Base-by-base conservation (phyloP, 805 yeast genomes). In the Cyberlindnera euphorbiae region DNA sequence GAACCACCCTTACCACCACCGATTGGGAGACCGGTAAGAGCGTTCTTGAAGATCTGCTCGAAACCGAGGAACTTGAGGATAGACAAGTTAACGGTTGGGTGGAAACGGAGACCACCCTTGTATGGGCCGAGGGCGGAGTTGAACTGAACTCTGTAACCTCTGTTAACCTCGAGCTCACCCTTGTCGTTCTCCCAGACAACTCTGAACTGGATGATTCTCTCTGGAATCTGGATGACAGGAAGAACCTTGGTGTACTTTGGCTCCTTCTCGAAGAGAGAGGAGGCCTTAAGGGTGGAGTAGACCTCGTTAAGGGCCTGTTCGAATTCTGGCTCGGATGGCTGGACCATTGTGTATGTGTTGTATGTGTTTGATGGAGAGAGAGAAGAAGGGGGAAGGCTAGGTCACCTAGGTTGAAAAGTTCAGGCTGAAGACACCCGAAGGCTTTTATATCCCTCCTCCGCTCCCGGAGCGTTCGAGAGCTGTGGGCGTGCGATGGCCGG, bases 1-100 rank as follows among this genome's bases (percentile, higher is more conserved):
- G 95, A 75, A 66, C 98, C 98, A 77, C 98, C 98, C 67, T 90
- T 90, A 70, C 96, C 98, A 73, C 98, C 98, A 64, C 98, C 98
- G 83, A 90, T 89, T 77, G 81, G 77, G 56, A 89, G 77, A 58
- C 97, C 97, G 55, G 98, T 90, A 59, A 90, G 75, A 35, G 98
- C 97, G 62, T 90, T 90, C 78, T 90, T 90, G 79, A 90, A 93
- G 66, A 88, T 88, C 72, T 90, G 98, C 74, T 90, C 98, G 66
- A 86, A 90, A 58, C 97, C 98, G 60, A 90, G 75, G 70, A 90
- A 90, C 73, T 90, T 90, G 63, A 90, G 77, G 65, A 90, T 86
- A 39, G 96, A 87, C 58, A 90, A 75, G 71, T 89, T 93, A 55
- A 90, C 98, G 38, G 95, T 73, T 58, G 97, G 97, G 74, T 90